Evolutionary conservation across 1,139 yeast genomes (phyloP).

Genomic region (Yamadazyma sp.): DNA sequence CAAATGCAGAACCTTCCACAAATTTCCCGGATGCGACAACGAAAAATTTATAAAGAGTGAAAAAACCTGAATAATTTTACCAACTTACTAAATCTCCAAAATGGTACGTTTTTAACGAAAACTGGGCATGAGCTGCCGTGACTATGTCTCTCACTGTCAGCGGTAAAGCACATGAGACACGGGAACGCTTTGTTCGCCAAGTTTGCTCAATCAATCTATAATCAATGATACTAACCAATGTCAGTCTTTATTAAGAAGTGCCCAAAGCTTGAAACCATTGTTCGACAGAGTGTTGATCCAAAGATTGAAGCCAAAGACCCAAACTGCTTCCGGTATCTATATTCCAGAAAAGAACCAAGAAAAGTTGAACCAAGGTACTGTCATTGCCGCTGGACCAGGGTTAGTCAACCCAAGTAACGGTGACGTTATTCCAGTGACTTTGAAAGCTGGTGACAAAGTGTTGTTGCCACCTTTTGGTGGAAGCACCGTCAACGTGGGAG

Average conservation of each 20-base stretch:
- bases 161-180: too few relatives aligned
- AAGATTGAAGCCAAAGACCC: conserved; percentile 86
- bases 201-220: too few relatives aligned
- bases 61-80: background rate
- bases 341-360: conserved; percentile 97
- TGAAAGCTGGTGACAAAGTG: conserved; percentile 87
- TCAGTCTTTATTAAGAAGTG: conserved; percentile 74
- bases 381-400: conserved; percentile 85
- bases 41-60: conserved; percentile 5
- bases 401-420: conserved; percentile 63
- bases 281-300: conserved; percentile 95
- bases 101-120: too few relatives aligned
- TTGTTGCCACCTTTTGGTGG: conserved; percentile 92
- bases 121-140: too few relatives aligned
- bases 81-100: conserved; percentile 5
- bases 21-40: conserved; percentile 4
- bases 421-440: conserved; percentile 66
- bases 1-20: conserved; percentile 14
- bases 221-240: conserved; percentile 19
- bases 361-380: conserved; percentile 82
- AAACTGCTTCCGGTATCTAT: conserved; percentile 93
- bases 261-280: conserved; percentile 85
- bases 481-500: conserved; percentile 82
- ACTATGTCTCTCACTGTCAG: too few relatives aligned
- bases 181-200: too few relatives aligned